phyloP scores from a whole-genome alignment of 1,139 yeast species.

The Suhomyces terraborum region DNA sequence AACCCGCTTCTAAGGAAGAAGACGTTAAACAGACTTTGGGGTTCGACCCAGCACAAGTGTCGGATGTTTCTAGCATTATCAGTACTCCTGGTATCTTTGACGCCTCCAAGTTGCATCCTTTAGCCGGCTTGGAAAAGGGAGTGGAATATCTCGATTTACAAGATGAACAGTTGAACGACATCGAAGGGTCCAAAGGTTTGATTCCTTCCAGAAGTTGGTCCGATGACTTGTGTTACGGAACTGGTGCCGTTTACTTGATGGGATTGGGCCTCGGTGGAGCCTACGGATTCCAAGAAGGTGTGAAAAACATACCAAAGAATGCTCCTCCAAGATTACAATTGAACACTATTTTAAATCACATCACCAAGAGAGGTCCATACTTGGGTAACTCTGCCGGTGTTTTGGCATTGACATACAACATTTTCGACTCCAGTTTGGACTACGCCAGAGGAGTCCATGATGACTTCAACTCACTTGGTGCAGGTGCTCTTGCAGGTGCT shows the following conservation, averaged over 20 bases:
- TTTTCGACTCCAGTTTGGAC: slow-evolving; percentile 79
- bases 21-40: slow-evolving; percentile 49
- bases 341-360: slow-evolving; percentile 86
- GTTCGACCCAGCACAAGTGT: slow-evolving; percentile 67
- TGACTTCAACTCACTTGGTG: slow-evolving; percentile 74
- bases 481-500: slow-evolving; percentile 95
- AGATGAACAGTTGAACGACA: slow-evolving; percentile 64
- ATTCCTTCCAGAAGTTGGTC: slow-evolving; percentile 96
- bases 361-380: slow-evolving; percentile 94
- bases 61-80: slow-evolving; percentile 64
- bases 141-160: slow-evolving; percentile 90
- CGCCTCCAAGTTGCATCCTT: slow-evolving; percentile 79
- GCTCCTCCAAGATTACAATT: slow-evolving; percentile 78
- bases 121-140: slow-evolving; percentile 89
- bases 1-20: slow-evolving; percentile 29
- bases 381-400: slow-evolving; percentile 96
- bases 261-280: slow-evolving; percentile 82
- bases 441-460: slow-evolving; percentile 86
- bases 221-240: slow-evolving; percentile 96
- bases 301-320: slow-evolving; percentile 69
- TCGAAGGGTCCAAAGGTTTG: slow-evolving; percentile 87
- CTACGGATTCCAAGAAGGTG: slow-evolving; percentile 85
- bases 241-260: slow-evolving; percentile 87
- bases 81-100: slow-evolving; percentile 66
- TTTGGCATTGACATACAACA: slow-evolving; percentile 82